These are phyloP conservation scores for Stagonosporopsis cucurbitacearum DNA, from an alignment of 2,329 filamentous ascomycete genomes.

Conservation along the genomic window DNA sequence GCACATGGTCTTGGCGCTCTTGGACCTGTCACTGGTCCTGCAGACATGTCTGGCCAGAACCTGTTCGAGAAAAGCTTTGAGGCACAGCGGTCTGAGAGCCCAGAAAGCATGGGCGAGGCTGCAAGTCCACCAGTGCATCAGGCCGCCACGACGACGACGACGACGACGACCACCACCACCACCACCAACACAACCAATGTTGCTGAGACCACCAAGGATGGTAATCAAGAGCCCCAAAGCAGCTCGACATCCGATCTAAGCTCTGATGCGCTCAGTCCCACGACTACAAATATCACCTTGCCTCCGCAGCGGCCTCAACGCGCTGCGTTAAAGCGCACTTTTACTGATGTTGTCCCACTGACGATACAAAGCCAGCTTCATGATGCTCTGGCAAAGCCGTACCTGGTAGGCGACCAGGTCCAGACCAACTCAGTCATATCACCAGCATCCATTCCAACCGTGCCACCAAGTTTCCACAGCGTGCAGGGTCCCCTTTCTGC, in stretches of 20 bases:
- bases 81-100: constrained; percentile 57
- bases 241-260: constrained; percentile 30
- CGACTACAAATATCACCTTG: constrained; percentile 23
- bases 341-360: constrained; percentile 79
- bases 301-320: constrained; percentile 50
- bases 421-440: constrained; percentile 54
- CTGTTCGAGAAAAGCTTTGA: constrained; percentile 85
- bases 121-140: constrained; percentile 28
- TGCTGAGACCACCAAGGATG: constrained; percentile 15
- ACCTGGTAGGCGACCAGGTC: constrained; percentile 62
- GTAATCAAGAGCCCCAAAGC: constrained; percentile 22
- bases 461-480: constrained; percentile 42
- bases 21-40: constrained; percentile 81
- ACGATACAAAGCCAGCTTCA: constrained; percentile 82
- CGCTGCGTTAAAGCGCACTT: constrained; percentile 80
- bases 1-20: constrained; percentile 54
- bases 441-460: constrained; percentile 54
- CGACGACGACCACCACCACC: too few relatives aligned
- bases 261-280: constrained; percentile 33
- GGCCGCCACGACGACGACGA: too few relatives aligned
- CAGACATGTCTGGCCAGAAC: constrained; percentile 74
- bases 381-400: constrained; percentile 85
- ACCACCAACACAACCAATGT: too few relatives aligned
- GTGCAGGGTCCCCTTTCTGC: constrained; percentile 43
- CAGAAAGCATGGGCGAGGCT: constrained; percentile 46